Evolutionary conservation across 805 yeast genomes (phyloP).

Genomic region (Kodamaea kakaduensis): DNA sequence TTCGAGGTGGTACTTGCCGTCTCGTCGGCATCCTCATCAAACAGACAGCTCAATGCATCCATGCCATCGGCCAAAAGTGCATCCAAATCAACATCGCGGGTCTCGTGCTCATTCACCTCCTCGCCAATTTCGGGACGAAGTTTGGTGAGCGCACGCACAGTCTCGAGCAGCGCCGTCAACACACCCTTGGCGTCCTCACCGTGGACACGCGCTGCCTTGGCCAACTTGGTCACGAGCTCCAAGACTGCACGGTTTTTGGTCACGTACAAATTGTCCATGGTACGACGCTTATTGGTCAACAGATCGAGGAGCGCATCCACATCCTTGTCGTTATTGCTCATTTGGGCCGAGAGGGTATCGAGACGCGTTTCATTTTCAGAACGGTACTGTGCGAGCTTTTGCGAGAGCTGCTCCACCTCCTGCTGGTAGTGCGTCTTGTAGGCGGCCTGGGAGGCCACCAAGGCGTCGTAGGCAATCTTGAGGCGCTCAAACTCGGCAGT

Average conservation of each 20-base stretch:
- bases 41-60: conserved; percentile 27
- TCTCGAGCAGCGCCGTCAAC: conserved; percentile 44
- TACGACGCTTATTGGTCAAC: conserved; percentile 42
- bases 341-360: conserved; percentile 30
- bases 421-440: conserved; percentile 46
- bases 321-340: conserved; percentile 46
- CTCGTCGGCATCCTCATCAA: conserved; percentile 28
- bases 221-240: conserved; percentile 42
- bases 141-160: conserved; percentile 37
- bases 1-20: conserved; percentile 3
- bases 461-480: conserved; percentile 55
- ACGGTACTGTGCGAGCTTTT: conserved; percentile 36
- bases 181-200: conserved; percentile 46
- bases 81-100: conserved; percentile 30
- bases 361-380: conserved; percentile 31
- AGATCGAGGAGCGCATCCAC: conserved; percentile 48
- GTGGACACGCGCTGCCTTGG: conserved; percentile 42
- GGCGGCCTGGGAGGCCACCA: conserved; percentile 48
- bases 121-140: conserved; percentile 34
- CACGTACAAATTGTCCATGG: conserved; percentile 47
- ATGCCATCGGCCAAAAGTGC: conserved; percentile 31
- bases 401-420: conserved; percentile 39
- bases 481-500: conserved; percentile 53
- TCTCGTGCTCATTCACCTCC: conserved; percentile 24
- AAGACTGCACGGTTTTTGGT: conserved; percentile 44